phyloP scores from a whole-genome alignment of 164 flowering plant genomes.

The Nymphaea colorata region DNA sequence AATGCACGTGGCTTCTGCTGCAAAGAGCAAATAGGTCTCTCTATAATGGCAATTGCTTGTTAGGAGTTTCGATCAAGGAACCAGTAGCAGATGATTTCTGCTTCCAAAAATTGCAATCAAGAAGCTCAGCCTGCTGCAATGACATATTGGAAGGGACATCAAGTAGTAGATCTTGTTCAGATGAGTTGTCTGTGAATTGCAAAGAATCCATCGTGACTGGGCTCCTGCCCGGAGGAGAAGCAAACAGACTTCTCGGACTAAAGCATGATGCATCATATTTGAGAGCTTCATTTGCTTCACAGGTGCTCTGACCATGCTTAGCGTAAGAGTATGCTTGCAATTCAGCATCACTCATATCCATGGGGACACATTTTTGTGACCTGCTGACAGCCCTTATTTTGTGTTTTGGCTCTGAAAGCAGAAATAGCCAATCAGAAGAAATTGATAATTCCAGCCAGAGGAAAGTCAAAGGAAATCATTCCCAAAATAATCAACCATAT shows the following conservation, averaged over 20 bases:
- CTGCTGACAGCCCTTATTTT: conserved; percentile 33
- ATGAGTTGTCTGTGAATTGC: conserved; percentile 27
- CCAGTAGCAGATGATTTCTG: neutral
- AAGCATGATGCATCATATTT: conserved; percentile 34
- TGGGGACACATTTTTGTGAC: conserved; percentile 2
- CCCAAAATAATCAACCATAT: conserved; percentile 14
- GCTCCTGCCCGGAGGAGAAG: conserved; percentile 33
- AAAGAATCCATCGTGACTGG: conserved; percentile 37
- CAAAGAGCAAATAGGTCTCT: neutral
- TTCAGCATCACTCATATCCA: neutral
- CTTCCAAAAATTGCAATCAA: conserved; percentile 9
- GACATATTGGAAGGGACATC: conserved; percentile 50
- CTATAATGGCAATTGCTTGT: neutral
- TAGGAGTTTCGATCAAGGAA: neutral
- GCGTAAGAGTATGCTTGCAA: neutral
- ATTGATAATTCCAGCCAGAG: neutral
- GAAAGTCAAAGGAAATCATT: conserved; percentile 19
- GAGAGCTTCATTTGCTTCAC: conserved; percentile 21
- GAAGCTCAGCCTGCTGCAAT: conserved; percentile 69
- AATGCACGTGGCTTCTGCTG: neutral
- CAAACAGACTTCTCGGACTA: conserved; percentile 44
- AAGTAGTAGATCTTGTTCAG: conserved; percentile 58
- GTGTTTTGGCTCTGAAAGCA: conserved; percentile 35
- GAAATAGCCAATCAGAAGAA: neutral
- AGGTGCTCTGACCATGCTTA: conserved; percentile 13